Base-by-base conservation (phyloP, 768 basidiomycete species). In the Neoboletus brunneissimus region DNA sequence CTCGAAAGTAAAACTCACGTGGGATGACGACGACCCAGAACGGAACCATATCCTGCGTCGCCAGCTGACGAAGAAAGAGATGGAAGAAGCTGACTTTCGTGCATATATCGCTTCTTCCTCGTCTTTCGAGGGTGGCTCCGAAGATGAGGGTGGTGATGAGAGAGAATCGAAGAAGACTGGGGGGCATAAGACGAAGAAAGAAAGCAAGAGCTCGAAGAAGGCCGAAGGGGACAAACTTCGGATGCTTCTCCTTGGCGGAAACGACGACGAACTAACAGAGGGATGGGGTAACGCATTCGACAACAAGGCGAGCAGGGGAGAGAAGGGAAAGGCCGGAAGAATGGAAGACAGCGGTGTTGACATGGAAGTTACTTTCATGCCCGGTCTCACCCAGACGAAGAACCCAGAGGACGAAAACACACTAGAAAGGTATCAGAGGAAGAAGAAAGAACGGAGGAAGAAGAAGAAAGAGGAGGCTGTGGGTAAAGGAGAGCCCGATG, bases 1-100 rank as follows among this genome's bases (percentile, higher is more conserved):
- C 70, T 99, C 97, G 15, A 97, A 94, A 77, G 96, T 98, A 57
- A 97, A 92, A 67, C 81, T 98, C 32, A 97, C 95, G 5, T 99
- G 97, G 97, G 97, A 99, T 62, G 91, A 94, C 53, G 97, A 98
- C 71, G 95, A 98, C 62, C 87, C 91, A 0, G 89, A 94, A 65
- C 87, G 96, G 40, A 81, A 79, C 54, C 85, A 84, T 43, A 64
- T 94, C 48, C 92, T 94, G 1, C 85, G 94, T 45, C 87, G 94
- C 22, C 77, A 78, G 1, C 76, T 97, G 41, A 84, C 90, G 0
- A 81, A 82, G 51, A 87, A 93, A 67, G 93, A 98, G 68, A 87
- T 98, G 27, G 94, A 97, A 48, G 89, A 95, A 56, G 84, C 84
- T 53, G 94, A 98, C 66, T 98, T 96, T 78, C 84, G 79, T 50